A percentile compares a stretch with the other conserved stretches of the same genome.
Evolutionary conservation across 768 basidiomycete genomes (phyloP).

Genomic region (Boletus patriciae): DNA sequence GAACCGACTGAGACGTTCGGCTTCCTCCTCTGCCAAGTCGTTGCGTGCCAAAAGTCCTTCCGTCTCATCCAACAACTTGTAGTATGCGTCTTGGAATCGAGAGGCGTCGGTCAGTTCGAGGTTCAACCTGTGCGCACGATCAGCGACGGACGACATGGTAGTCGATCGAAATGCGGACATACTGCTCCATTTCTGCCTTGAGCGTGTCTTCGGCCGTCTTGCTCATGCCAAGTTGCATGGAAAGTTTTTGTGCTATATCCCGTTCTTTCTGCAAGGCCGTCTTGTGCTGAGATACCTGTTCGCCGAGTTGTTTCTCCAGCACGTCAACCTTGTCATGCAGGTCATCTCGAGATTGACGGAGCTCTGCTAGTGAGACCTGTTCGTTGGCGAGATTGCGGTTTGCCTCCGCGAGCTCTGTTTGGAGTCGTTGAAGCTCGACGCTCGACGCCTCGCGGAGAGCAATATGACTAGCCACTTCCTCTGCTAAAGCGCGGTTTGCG

Average conservation of each 20-base stretch:
- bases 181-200: constrained; percentile 69
- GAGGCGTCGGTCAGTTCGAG: constrained; percentile 59
- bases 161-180: constrained; percentile 25
- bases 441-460: constrained; percentile 44
- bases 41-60: constrained; percentile 65
- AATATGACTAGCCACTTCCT: constrained; percentile 42
- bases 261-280: constrained; percentile 46
- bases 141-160: neutral
- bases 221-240: constrained; percentile 50
- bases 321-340: constrained; percentile 29
- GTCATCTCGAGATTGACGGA: constrained; percentile 20
- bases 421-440: constrained; percentile 41
- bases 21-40: constrained; percentile 78
- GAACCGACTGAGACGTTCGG: constrained; percentile 68
- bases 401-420: constrained; percentile 36
- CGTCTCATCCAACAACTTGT: constrained; percentile 61
- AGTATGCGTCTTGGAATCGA: constrained; percentile 71
- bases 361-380: constrained; percentile 20
- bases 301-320: constrained; percentile 30
- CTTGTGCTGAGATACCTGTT: constrained; percentile 37
- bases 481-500: constrained; percentile 20
- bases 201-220: constrained; percentile 69
- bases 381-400: constrained; percentile 22
- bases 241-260: constrained; percentile 48
- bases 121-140: constrained; percentile 35